These are phyloP conservation scores for Ophiocordyceps camponoti-floridani DNA, from an alignment of 2,329 filamentous ascomycete species.

Conservation along the genomic window DNA sequence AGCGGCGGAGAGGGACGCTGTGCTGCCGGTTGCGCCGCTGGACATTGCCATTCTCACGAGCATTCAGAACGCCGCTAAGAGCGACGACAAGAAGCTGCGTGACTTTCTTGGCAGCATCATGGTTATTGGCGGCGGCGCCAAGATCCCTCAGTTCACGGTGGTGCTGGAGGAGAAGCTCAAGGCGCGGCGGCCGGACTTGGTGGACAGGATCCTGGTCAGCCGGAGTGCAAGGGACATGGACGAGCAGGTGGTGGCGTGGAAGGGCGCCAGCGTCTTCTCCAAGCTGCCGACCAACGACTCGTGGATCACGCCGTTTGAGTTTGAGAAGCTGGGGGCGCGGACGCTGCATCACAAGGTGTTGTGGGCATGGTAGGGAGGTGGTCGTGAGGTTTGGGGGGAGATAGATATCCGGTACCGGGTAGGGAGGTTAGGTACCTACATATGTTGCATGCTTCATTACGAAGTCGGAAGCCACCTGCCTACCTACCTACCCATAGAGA, in stretches of 20 bases:
- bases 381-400: slow-evolving; percentile 1
- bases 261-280: slow-evolving; percentile 91
- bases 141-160: slow-evolving; percentile 61
- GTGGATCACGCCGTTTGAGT: slow-evolving; percentile 80
- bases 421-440: no score
- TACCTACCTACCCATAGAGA: no score
- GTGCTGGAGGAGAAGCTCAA: slow-evolving; percentile 73
- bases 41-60: slow-evolving; percentile 81
- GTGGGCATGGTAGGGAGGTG: slow-evolving; percentile 32
- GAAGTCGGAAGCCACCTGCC: no score
- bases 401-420: background rate
- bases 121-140: slow-evolving; percentile 72
- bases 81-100: slow-evolving; percentile 81
- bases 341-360: slow-evolving; percentile 69
- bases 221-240: slow-evolving; percentile 81
- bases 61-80: slow-evolving; percentile 70
- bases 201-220: slow-evolving; percentile 43
- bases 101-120: slow-evolving; percentile 84
- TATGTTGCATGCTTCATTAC: no score
- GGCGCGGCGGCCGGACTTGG: slow-evolving; percentile 40
- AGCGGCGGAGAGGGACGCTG: slow-evolving; percentile 56
- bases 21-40: slow-evolving; percentile 67
- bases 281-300: slow-evolving; percentile 85
- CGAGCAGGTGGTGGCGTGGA: slow-evolving; percentile 94
- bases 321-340: slow-evolving; percentile 67